Evolutionary conservation across 1,284 basidiomycete genomes (phyloP), one percentile per base, ranked within the genome.

Genomic region (Ceratobasidium sp.): DNA sequence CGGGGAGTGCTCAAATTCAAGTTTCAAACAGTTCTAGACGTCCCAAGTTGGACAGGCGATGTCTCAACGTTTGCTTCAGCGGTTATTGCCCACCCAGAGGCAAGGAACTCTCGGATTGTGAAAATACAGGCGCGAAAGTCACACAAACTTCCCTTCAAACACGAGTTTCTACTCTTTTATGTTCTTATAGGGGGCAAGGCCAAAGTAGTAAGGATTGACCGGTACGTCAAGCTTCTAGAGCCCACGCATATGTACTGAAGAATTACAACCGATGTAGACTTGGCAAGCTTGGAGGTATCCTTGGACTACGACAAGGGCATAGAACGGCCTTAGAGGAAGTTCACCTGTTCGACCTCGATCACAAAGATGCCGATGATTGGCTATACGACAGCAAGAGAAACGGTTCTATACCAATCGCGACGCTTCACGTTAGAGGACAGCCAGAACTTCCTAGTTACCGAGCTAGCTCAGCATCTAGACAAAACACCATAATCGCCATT

Each of bases 101-200:
- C 68, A n/a, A 56, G 20, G 13, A 70, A 70, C 33, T 55, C 51
- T 23, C 51, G 53, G n/a, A 33, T 70, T 18, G 28, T 56, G 18
- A 70, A 56, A 15, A 70, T 70, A 23, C 68, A 70, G n/a, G 68
- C 68, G 28, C 49, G 68, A 5, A 70, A 70, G n/a, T 56, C 68
- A 13, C 51, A 23, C 4, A 70, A 70, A 58, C 68, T 70, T 4
- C 68, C 68, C 28, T 70, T 70, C 40, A 55, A 56, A 26, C 68
- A 70, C 20, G 68, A 70, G 20, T 70, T 56, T 42, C 68, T 70
- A 7, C 68, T 70, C 3, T 33, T 70, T 2, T 70, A 70, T 42
- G 1, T 70, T 39, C 39, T 56, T 3, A 42, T 70, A 12, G 68
- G 23, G 20, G 68, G 68, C 51, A 70, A 56, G 18, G 3, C 55